phyloP scores from a whole-genome alignment of 495 filamentous ascomycete genomes.

The Friedmanniomyces simplex region DNA sequence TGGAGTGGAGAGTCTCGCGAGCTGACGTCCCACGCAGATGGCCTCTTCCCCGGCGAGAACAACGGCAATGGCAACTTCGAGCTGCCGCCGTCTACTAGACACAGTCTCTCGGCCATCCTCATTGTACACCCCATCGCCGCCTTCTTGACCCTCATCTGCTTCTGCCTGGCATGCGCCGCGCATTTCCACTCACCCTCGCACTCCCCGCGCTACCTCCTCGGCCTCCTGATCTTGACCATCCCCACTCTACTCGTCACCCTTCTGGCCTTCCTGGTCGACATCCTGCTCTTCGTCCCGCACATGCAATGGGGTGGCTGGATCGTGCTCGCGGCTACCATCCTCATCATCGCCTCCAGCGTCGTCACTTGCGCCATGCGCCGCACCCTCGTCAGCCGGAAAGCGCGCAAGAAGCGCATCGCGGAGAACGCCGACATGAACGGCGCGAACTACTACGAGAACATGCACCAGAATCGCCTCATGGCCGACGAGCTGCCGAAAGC shows the following conservation, averaged over 20 bases:
- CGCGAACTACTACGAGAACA: constrained; percentile 71
- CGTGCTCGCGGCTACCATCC: constrained; percentile 79
- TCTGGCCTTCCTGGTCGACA: constrained; percentile 84
- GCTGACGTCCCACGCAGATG: constrained; percentile 22
- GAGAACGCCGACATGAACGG: constrained; percentile 95
- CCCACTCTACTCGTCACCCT: constrained; percentile 76
- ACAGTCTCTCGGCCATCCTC: constrained; percentile 80
- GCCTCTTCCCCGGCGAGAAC: constrained; percentile 31
- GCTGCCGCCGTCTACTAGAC: constrained; percentile 60
- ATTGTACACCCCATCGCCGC: constrained; percentile 89
- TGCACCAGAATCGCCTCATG: constrained; percentile 39
- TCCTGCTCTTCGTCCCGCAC: constrained; percentile 93
- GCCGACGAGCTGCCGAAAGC: constrained; percentile 37
- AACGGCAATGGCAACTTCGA: constrained; percentile 51
- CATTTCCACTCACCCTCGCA: constrained; percentile 89
- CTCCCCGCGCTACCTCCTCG: constrained; percentile 78
- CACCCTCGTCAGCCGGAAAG: constrained; percentile 84
- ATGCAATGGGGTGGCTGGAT: constrained; percentile 91
- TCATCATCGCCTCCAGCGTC: constrained; percentile 72
- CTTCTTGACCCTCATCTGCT: constrained; percentile 72
- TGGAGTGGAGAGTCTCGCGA: constrained; percentile 5
- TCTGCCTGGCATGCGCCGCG: constrained; percentile 65
- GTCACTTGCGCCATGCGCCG: constrained; percentile 96
- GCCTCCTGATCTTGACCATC: constrained; percentile 72
- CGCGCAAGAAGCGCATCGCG: constrained; percentile 78